Percentiles rank a stretch among this genome's conserved stretches.
Conservation (phyloP, 1,139 yeast species). For the Blastobotrys buckinghamii region DNA sequence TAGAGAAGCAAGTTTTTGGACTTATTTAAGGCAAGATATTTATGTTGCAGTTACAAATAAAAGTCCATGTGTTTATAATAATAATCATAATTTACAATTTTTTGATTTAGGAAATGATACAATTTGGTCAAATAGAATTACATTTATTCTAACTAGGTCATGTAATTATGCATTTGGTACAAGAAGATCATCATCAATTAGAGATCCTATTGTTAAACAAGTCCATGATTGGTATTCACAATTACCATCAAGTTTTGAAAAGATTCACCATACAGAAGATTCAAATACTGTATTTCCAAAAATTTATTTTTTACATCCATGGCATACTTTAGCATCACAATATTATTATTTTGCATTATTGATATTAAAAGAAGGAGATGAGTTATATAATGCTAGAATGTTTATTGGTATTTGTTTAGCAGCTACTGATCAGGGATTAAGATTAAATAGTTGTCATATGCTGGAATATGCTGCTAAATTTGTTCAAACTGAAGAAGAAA, state of each 20-base stretch:
- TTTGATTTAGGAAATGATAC: slow-evolving; percentile 5
- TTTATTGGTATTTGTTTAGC: slow-evolving; percentile 1
- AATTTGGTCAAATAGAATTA: slow-evolving; percentile 8
- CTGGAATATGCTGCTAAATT: slow-evolving; percentile 3
- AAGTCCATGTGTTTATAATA: slow-evolving; percentile 2
- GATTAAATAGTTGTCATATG: slow-evolving; percentile 1
- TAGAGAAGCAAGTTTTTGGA: slow-evolving; percentile 7
- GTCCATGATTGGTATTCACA: slow-evolving; percentile 2
- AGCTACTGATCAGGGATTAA: not conserved
- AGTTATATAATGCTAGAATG: not conserved
- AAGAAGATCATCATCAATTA: not conserved
- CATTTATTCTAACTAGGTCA: slow-evolving; percentile 1
- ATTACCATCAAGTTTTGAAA: not conserved
- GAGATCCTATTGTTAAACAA: slow-evolving; percentile 4
- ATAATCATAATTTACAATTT: slow-evolving; percentile 1
- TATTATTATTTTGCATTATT: slow-evolving; percentile 6
- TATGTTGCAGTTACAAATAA: slow-evolving; percentile 1
- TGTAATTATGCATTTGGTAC: slow-evolving; percentile 5
- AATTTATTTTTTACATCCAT: slow-evolving; percentile 1
- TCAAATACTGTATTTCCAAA: not conserved
- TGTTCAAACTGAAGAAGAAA: not conserved
- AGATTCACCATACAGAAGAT: not conserved
- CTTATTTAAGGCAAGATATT: slow-evolving; percentile 7
- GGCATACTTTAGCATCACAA: slow-evolving; percentile 6
- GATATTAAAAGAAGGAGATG: slow-evolving; percentile 4